Percentiles rank a stretch among this genome's conserved stretches.
Evolutionary conservation across 352 stramenopile species (phyloP).

Genomic region (Pythium pyrilobum): DNA sequence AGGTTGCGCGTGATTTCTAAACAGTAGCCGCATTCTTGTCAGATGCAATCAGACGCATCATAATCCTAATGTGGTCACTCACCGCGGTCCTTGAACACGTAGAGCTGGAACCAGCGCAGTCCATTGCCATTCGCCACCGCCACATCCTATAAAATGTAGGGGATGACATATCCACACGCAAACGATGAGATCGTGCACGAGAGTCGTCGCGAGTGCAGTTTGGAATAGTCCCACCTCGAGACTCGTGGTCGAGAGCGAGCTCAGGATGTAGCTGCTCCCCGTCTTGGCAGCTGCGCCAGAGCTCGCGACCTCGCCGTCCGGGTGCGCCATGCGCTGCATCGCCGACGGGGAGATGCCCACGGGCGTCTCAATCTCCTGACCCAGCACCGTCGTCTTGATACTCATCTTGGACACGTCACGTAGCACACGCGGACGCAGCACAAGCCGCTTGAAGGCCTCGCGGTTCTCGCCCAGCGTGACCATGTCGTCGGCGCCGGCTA

Average conservation of each 20-base stretch:
- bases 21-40: no score
- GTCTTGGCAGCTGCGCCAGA: conserved; percentile 76
- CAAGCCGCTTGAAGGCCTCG: conserved; percentile 89
- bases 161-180: not conserved
- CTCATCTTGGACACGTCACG: conserved; percentile 92
- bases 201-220: no score
- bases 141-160: conserved; percentile 24
- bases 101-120: conserved; percentile 94
- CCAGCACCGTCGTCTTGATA: conserved; percentile 89
- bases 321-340: conserved; percentile 95
- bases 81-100: conserved; percentile 92
- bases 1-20: conserved; percentile 92
- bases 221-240: conserved; percentile 75
- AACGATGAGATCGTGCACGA: not conserved
- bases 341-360: conserved; percentile 91
- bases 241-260: conserved; percentile 89
- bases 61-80: conserved; percentile 4
- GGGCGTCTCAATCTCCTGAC: conserved; percentile 85
- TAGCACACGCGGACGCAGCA: conserved; percentile 93
- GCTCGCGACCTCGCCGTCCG: conserved; percentile 89
- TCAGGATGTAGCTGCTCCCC: conserved; percentile 90
- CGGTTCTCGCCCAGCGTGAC: conserved; percentile 70
- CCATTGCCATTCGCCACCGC: conserved; percentile 42
- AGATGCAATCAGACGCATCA: no score
- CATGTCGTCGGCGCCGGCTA: conserved; percentile 93